A percentile compares a stretch with the other conserved stretches of the same genome.
These are phyloP conservation scores for Schrenkiella parvula DNA, from an alignment of 345 rosid genomes.

Conservation along the genomic window DNA sequence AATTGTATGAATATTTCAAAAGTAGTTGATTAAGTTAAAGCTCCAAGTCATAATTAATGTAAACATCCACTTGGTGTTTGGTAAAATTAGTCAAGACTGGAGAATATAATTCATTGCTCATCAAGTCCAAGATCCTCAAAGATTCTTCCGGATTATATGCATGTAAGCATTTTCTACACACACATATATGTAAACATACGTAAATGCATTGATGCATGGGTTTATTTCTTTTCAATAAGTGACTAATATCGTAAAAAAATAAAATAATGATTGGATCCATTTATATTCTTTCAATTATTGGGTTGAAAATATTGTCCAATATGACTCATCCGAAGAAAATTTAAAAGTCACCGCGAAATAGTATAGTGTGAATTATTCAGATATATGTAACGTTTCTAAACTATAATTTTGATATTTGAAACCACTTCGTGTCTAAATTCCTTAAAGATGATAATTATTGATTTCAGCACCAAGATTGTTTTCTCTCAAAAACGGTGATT, in stretches of 20 bases:
- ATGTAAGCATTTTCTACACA: slow-evolving; percentile 10
- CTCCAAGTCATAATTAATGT: slow-evolving; percentile 16
- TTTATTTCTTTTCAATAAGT: neutral
- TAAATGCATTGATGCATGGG: neutral
- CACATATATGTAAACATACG: neutral
- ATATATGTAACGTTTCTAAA: neutral
- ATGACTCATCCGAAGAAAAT: neutral
- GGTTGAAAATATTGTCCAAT: slow-evolving; percentile 14
- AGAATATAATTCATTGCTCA: slow-evolving; percentile 35
- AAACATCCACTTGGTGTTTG: slow-evolving; percentile 35
- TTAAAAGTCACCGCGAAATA: neutral
- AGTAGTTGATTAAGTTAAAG: neutral
- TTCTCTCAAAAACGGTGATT: slow-evolving; percentile 4
- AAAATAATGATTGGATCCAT: neutral
- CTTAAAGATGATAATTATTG: neutral
- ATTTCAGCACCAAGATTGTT: slow-evolving; percentile 24
- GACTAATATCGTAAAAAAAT: neutral
- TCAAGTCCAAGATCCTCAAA: slow-evolving; percentile 27
- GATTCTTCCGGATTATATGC: slow-evolving; percentile 25
- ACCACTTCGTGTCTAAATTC: neutral
- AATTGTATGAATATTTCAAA: neutral
- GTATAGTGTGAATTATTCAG: neutral
- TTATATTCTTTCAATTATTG: neutral
- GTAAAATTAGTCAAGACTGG: slow-evolving; percentile 29
- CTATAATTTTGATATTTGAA: neutral